phyloP scores from a whole-genome alignment of 2,329 filamentous ascomycete genomes.

The Davidsoniella virescens region DNA sequence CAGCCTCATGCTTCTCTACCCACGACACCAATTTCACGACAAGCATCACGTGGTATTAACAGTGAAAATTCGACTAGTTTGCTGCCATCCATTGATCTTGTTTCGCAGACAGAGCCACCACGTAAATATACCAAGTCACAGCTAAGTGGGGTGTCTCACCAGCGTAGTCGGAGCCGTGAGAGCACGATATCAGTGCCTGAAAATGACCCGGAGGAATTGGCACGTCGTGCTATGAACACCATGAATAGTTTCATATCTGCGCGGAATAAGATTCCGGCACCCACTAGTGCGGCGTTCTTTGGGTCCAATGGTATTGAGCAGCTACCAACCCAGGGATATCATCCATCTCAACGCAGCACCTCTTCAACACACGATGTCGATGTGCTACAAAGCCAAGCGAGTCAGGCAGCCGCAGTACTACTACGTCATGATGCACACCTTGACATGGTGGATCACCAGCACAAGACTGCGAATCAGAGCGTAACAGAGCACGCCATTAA shows the following conservation, averaged over 20 bases:
- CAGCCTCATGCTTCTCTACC: slow-evolving; percentile 78
- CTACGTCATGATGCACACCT: slow-evolving; percentile 42
- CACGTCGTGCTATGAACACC: slow-evolving; percentile 30
- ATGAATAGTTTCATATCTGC: slow-evolving; percentile 2
- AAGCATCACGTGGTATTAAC: slow-evolving; percentile 22
- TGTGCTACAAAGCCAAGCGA: slow-evolving; percentile 40
- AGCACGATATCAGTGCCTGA: slow-evolving; percentile 56
- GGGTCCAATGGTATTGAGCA: too few species aligned
- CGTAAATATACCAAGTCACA: slow-evolving; percentile 27
- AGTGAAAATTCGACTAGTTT: slow-evolving; percentile 34
- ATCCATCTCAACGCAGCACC: too few species aligned
- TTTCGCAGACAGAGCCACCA: slow-evolving; percentile 41
- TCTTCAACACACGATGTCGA: too few species aligned
- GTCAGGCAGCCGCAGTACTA: slow-evolving; percentile 46
- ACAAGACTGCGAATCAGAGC: background rate
- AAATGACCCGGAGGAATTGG: slow-evolving; percentile 42
- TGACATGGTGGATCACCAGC: slow-evolving; percentile 27
- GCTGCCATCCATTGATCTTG: slow-evolving; percentile 45
- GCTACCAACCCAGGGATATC: too few species aligned
- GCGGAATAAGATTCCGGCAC: background rate
- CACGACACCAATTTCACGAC: slow-evolving; percentile 42
- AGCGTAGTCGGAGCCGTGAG: slow-evolving; percentile 48
- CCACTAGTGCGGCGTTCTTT: too few species aligned
- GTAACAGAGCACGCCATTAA: slow-evolving; percentile 1
- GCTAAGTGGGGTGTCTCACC: slow-evolving; percentile 18